Percentiles rank a stretch among this genome's conserved stretches.
These are phyloP conservation scores for Suillus decipiens DNA, from an alignment of 768 basidiomycete genomes.

Conservation along the genomic window DNA sequence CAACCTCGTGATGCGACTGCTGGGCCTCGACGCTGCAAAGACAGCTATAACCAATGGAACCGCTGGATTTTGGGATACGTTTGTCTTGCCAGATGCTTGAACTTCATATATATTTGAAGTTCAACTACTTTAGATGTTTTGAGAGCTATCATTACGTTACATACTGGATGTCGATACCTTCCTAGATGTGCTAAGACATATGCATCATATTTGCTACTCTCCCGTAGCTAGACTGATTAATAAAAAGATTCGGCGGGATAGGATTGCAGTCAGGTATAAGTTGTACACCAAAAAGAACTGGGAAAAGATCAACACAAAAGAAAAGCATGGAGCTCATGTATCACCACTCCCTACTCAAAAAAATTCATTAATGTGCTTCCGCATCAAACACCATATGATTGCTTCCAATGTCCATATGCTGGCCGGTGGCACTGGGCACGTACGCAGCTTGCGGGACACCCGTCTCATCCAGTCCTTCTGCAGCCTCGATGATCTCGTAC, in stretches of 20 bases:
- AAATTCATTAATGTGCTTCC: conserved; percentile 41
- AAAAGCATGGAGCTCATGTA: background rate
- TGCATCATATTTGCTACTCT: background rate
- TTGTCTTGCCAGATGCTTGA: conserved; percentile 38
- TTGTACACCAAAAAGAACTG: background rate
- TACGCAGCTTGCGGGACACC: conserved; percentile 79
- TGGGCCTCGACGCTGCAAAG: conserved; percentile 54
- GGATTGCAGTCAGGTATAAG: conserved; percentile 5
- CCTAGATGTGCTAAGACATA: background rate
- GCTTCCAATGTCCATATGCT: conserved; percentile 50
- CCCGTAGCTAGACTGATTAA: background rate
- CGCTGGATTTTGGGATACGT: conserved; percentile 79
- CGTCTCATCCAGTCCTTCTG: conserved; percentile 88
- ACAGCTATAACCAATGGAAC: conserved; percentile 78
- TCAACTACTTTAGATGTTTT: background rate
- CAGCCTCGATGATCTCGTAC: conserved; percentile 97
- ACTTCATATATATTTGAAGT: conserved; percentile 2
- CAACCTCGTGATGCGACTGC: conserved; percentile 73
- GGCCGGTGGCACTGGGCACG: conserved; percentile 67
- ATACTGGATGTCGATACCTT: background rate
- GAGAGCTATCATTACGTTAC: background rate
- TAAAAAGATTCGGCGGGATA: background rate
- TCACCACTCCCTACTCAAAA: background rate
- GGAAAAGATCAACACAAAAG: background rate
- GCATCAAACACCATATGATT: conserved; percentile 76